phyloP scores from a whole-genome alignment of 2,329 filamentous ascomycete species.

The Aspergillus sp. region DNA sequence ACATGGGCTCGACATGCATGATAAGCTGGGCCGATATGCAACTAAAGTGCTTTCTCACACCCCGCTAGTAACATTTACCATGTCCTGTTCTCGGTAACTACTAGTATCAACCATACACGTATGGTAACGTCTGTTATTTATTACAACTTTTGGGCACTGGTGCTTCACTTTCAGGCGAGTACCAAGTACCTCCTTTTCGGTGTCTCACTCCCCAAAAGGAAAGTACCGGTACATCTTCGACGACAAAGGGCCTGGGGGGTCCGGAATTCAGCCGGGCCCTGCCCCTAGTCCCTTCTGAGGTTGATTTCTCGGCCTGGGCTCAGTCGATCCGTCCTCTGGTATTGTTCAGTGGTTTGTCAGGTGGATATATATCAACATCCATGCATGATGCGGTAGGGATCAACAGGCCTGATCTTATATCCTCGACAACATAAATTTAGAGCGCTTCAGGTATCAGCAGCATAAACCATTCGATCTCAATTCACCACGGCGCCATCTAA shows the following conservation, averaged over 20 bases:
- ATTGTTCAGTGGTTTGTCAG: not conserved
- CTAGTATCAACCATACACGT: not conserved
- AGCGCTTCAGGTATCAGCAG: not conserved
- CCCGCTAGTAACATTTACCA: constrained; percentile 1
- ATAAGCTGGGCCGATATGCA: constrained; percentile 8
- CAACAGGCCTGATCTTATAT: not conserved
- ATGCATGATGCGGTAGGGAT: not conserved
- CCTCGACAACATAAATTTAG: not conserved
- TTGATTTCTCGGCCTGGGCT: not conserved
- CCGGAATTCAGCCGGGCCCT: not conserved
- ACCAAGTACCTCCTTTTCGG: constrained; percentile 3
- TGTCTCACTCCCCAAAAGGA: not conserved
- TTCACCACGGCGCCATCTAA: not conserved
- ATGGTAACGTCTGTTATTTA: not conserved
- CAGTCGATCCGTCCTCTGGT: not conserved
- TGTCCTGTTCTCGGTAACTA: not conserved
- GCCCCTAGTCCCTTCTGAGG: not conserved
- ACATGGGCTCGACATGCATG: constrained; percentile 16
- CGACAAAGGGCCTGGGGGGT: not conserved
- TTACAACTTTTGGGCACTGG: constrained; percentile 1
- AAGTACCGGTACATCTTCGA: constrained; percentile 5
- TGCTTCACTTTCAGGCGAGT: not conserved
- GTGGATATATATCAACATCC: not conserved
- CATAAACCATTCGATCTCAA: not conserved
- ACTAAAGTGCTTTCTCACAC: constrained; percentile 12